phyloP scores from a whole-genome alignment of 2,329 filamentous ascomycete genomes.

The Xylaria arbuscula region DNA sequence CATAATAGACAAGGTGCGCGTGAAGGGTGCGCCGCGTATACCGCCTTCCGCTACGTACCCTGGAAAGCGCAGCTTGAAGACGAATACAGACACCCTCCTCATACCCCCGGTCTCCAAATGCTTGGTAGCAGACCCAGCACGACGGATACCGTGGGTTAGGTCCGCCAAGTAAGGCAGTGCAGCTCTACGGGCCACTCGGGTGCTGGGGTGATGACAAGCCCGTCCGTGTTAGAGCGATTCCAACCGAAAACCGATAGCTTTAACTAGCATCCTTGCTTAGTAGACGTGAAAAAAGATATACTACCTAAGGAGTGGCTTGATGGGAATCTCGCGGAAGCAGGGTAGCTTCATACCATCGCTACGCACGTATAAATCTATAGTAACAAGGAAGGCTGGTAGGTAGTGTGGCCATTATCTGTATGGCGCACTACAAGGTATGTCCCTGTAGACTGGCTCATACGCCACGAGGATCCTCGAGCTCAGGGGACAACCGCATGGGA shows the following conservation, averaged over 20 bases:
- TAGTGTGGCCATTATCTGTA: background rate
- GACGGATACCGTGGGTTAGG: constrained; percentile 21
- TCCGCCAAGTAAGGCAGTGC: constrained; percentile 9
- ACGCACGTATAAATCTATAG: background rate
- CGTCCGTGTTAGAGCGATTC: background rate
- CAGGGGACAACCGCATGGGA: constrained; percentile 14
- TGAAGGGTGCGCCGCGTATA: constrained; percentile 27
- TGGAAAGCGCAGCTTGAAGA: background rate
- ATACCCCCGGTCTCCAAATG: background rate
- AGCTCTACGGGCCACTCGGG: background rate
- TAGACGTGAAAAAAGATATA: background rate
- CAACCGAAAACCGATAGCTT: background rate
- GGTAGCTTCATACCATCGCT: background rate
- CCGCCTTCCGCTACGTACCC: constrained; percentile 24
- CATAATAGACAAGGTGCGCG: background rate
- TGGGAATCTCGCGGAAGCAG: background rate
- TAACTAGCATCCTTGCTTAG: too few relatives aligned
- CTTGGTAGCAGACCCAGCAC: constrained; percentile 24
- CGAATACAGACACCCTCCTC: constrained; percentile 8
- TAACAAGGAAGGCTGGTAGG: background rate
- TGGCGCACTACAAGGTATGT: constrained; percentile 2
- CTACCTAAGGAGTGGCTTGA: background rate
- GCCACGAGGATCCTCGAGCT: constrained; percentile 14
- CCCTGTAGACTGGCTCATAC: constrained; percentile 12
- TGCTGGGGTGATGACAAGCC: background rate